Evolutionary conservation across 2,329 filamentous ascomycete genomes (phyloP), one percentile per base, ranked within the genome.

Genomic region (Aspergillus floridensis): DNA sequence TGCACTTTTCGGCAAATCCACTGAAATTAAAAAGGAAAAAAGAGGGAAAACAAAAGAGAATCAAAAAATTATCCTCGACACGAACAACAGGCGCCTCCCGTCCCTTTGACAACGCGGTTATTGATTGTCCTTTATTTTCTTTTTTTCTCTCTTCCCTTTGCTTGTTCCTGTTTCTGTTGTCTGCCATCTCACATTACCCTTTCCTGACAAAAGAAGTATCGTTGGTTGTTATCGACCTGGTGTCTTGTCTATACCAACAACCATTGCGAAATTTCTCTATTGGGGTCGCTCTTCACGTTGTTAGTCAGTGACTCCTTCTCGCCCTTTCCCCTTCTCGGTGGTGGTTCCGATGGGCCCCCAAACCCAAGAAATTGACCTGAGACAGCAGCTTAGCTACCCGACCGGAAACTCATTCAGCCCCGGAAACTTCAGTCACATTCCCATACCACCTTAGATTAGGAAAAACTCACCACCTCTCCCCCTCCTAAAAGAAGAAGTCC

Each of bases 1-100:
- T 35, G 32, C 32, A 35, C 12, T 16, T 35, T 35, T 35, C 32
- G 32, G 32, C 32, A 4, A 35, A 12, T 35, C 32, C 11, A 12
- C 32, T 35, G 12, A 44, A 44, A 19, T 44, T 53, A 48, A 49
- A 11, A 56, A 56, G 26, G 3, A 49, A 44, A 59, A 53, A 61
- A 61, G 56, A 58, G 56, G 57, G 57, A 59, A 51, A 26, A 32
- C 24, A 22, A 50, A 59, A 56, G 57, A 60, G 60, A 63, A 58
- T 64, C 56, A 66, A 65, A 61, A 58, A 62, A 63, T 59, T 59
- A 64, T 53, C 53, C 52, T 63, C 55, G 61, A 61, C 60, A 59
- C 59, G 50, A 61, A 57, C 50, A 57, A 41, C 50, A 57, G 54
- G 26, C 53, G 57, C 52, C 53, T 16, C 48, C 29, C 35, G 41